Base-by-base conservation (phyloP, 2,329 filamentous ascomycete species). In the Clonostachys rhizophaga region DNA sequence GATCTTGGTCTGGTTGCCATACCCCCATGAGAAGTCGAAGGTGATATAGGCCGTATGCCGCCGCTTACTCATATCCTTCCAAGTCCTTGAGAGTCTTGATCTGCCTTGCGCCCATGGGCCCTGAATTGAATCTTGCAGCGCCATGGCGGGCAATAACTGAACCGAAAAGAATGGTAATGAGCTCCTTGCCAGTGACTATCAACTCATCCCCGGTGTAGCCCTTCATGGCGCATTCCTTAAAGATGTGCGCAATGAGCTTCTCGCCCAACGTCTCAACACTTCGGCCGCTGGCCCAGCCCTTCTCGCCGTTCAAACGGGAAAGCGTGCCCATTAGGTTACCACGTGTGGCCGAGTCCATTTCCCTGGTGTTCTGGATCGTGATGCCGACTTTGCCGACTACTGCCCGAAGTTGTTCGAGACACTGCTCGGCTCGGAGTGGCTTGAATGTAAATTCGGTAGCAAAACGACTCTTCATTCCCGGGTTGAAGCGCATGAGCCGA, bases 391-490 rank as follows among this genome's bases (percentile, higher is more conserved):
- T 58, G 41, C 46, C 45, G 6, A 75, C 58, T 6, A 66, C 54
- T 20, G 56, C 54, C 2, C 54, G 47, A 5, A 87, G 58, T 13
- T 83, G 65, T 6, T 64, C 51, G 4, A 75, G 51, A 50, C 76
- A 80, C 40, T 77, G 61, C 3, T 63, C 53, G 0, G 74, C 64
- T 1, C 58, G 58, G 24, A 83, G 56, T 10, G 68, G 56, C 1
- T 65, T 61, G 61, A 88, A 88, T n/a, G 71, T 59, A 7, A 88
- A 59, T 2, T 75, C 69, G 34, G 83, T 81, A 0, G 80, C 76
- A 54, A 88, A 88, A 2, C 84, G 75, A 47, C 78, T 83, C 0
- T 75, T 77, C 12, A 88, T 65, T 1, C 84, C 84, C 0, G 77
- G 71, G 53, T 88, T 87, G 42, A 73, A 69, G 0, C 67, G 64